Conservation (phyloP, 305 asterid species). For the Fraxinus nigra region DNA sequence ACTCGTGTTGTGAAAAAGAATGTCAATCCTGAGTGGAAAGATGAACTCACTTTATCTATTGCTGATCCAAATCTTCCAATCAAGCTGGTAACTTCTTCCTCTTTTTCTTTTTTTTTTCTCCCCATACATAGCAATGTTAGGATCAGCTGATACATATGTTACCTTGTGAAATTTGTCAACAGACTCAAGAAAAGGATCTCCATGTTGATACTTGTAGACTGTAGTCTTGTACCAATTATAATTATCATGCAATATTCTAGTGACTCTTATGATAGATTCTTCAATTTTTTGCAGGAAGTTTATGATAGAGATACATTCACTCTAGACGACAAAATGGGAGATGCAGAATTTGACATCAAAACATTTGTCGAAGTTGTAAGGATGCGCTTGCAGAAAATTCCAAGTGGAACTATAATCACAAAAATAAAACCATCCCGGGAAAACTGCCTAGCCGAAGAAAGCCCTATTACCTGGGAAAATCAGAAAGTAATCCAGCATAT, state of each 20-base stretch:
- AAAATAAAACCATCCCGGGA: slow-evolving; percentile 8
- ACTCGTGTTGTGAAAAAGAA: slow-evolving; percentile 5
- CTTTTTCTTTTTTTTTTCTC: neutral
- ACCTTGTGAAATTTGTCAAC: neutral
- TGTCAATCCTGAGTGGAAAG: slow-evolving; percentile 18
- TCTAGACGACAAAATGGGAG: slow-evolving; percentile 18
- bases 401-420: slow-evolving; percentile 12
- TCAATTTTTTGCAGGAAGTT: neutral
- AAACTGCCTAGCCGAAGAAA: slow-evolving; percentile 14
- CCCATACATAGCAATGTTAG: neutral
- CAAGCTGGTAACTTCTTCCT: slow-evolving; percentile 1
- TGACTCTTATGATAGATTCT: neutral
- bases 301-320: slow-evolving; percentile 16
- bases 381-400: neutral
- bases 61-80: slow-evolving; percentile 7
- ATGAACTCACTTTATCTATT: slow-evolving; percentile 7
- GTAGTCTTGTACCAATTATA: neutral
- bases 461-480: slow-evolving; percentile 6
- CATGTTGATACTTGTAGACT: neutral
- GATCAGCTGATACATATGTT: neutral
- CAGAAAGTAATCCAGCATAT: slow-evolving; percentile 14
- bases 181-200: neutral
- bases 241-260: neutral
- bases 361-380: neutral
- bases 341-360: slow-evolving; percentile 15